Evolutionary conservation across 768 basidiomycete genomes (phyloP).

Genomic region (Gymnopilus junonius): DNA sequence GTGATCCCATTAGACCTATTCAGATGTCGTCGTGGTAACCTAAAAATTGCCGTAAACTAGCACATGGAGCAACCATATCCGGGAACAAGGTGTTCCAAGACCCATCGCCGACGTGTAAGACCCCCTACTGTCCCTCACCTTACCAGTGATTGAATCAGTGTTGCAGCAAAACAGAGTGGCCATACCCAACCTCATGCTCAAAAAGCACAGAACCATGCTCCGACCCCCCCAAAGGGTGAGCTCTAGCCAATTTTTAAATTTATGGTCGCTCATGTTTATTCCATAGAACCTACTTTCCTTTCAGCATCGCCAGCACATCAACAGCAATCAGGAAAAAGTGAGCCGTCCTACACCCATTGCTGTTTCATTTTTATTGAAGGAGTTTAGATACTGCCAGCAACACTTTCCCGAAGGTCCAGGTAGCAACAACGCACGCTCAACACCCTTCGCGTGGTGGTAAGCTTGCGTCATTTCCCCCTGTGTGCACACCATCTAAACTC

Average conservation of each 20-base stretch:
- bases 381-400: conserved; percentile 12
- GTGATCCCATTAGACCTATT: conserved; percentile 11
- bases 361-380: conserved; percentile 16
- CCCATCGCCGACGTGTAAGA: conserved; percentile 17
- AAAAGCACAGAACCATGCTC: conserved; percentile 17
- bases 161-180: conserved; percentile 16
- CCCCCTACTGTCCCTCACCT: conserved; percentile 9
- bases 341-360: conserved; percentile 11
- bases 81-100: conserved; percentile 17
- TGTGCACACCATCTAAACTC: conserved; percentile 12
- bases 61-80: conserved; percentile 13
- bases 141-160: conserved; percentile 16
- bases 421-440: conserved; percentile 15
- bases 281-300: conserved; percentile 10
- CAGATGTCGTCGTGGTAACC: conserved; percentile 13
- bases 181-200: conserved; percentile 14
- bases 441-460: conserved; percentile 16
- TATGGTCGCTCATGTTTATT: conserved; percentile 10
- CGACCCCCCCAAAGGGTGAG: conserved; percentile 15
- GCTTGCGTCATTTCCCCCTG: conserved; percentile 12
- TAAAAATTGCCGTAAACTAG: conserved; percentile 15
- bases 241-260: conserved; percentile 12
- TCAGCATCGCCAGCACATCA: conserved; percentile 14
- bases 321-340: conserved; percentile 16
- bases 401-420: conserved; percentile 17